These are phyloP conservation scores for Botrytis byssoidea DNA, from an alignment of 2,329 filamentous ascomycete species.

Conservation along the genomic window DNA sequence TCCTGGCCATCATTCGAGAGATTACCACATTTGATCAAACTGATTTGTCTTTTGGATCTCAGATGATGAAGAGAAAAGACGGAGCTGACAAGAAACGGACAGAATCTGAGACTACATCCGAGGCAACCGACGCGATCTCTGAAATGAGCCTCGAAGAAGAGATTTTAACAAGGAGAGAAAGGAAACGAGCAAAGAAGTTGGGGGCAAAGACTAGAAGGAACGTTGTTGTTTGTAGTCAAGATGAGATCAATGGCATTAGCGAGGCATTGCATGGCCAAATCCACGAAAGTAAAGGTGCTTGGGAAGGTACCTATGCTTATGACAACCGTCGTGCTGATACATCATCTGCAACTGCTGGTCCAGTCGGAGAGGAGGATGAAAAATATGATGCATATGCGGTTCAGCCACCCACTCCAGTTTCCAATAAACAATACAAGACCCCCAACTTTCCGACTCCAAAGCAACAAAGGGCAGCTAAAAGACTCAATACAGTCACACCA, in stretches of 20 bases:
- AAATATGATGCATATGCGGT: slow-evolving; percentile 10
- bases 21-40: slow-evolving; percentile 31
- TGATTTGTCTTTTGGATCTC: slow-evolving; percentile 4
- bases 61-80: background rate
- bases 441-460: slow-evolving; percentile 31
- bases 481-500: slow-evolving; percentile 25
- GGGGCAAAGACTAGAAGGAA: slow-evolving; percentile 17
- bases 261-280: slow-evolving; percentile 34
- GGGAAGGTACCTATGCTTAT: slow-evolving; percentile 33
- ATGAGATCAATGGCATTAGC: slow-evolving; percentile 35
- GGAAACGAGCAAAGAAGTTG: slow-evolving; percentile 34
- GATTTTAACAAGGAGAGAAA: slow-evolving; percentile 29
- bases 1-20: slow-evolving; percentile 33
- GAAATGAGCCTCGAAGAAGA: slow-evolving; percentile 24
- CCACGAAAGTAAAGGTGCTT: slow-evolving; percentile 36
- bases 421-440: slow-evolving; percentile 23
- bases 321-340: slow-evolving; percentile 17
- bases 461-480: slow-evolving; percentile 31
- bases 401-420: slow-evolving; percentile 1
- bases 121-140: slow-evolving; percentile 28
- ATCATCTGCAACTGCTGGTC: background rate
- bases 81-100: background rate
- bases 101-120: slow-evolving; percentile 12
- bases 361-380: slow-evolving; percentile 1
- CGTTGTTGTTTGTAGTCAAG: slow-evolving; percentile 30